A percentile compares a stretch with the other conserved stretches of the same genome.
Conservation (phyloP, 768 basidiomycete species). For the Psilocybe subaeruginosa region DNA sequence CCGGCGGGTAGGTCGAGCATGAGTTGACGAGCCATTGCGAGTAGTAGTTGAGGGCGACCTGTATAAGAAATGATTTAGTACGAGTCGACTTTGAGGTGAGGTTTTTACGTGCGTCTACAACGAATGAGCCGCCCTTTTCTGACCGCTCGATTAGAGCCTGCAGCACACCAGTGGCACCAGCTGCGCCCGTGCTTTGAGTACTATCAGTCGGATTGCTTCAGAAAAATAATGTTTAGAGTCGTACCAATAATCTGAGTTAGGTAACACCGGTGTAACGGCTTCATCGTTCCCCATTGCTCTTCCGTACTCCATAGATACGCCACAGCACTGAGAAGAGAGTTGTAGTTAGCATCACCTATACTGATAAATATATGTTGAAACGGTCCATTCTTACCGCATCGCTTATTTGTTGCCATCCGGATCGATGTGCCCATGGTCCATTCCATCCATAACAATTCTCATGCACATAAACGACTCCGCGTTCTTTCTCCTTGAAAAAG, state of each 20-base stretch:
- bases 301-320: slow-evolving; percentile 22
- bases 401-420: slow-evolving; percentile 28
- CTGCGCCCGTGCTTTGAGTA: slow-evolving; percentile 20
- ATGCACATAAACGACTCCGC: slow-evolving; percentile 27
- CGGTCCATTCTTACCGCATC: slow-evolving; percentile 20
- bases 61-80: background rate
- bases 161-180: slow-evolving; percentile 21
- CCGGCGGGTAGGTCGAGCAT: slow-evolving; percentile 20
- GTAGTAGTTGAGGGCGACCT: slow-evolving; percentile 29
- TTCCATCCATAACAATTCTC: slow-evolving; percentile 33
- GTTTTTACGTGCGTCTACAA: slow-evolving; percentile 18
- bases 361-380: background rate
- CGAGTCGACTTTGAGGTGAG: background rate
- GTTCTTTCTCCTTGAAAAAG: slow-evolving; percentile 22
- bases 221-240: background rate
- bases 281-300: slow-evolving; percentile 23
- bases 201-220: no score
- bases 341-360: background rate
- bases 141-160: slow-evolving; percentile 21
- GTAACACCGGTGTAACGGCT: slow-evolving; percentile 24
- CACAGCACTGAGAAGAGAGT: slow-evolving; percentile 16
- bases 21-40: slow-evolving; percentile 27
- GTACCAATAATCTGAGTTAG: slow-evolving; percentile 24
- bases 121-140: slow-evolving; percentile 25
- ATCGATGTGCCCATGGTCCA: slow-evolving; percentile 25